A percentile compares a stretch with the other conserved stretches of the same genome.
These are phyloP conservation scores for Xylariales sp. DNA, from an alignment of 2,329 filamentous ascomycete genomes.

Conservation along the genomic window DNA sequence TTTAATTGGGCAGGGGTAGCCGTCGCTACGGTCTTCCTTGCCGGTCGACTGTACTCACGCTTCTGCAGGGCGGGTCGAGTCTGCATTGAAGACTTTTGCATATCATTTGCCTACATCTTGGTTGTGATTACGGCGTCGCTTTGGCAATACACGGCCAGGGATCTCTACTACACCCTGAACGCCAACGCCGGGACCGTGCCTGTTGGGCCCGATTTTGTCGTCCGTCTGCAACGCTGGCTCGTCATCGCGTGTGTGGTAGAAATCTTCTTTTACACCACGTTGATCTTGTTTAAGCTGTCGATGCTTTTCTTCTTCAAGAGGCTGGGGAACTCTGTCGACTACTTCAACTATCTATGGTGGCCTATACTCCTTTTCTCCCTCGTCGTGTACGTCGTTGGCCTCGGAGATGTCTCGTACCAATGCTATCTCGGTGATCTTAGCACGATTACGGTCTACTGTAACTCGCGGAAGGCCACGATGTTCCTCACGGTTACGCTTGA, in stretches of 20 bases:
- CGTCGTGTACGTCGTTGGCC: constrained; percentile 4
- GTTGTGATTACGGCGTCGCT: background rate
- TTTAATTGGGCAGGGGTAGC: background rate
- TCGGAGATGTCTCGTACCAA: constrained; percentile 1
- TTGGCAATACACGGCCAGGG: constrained; percentile 4
- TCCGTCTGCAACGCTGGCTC: background rate
- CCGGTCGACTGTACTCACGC: background rate
- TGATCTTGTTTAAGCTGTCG: constrained; percentile 23
- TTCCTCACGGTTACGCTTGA: background rate
- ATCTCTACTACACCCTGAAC: constrained; percentile 6
- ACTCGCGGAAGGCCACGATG: background rate
- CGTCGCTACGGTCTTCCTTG: background rate
- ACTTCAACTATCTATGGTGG: constrained; percentile 25
- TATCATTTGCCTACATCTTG: background rate
- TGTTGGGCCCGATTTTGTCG: background rate
- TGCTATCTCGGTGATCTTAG: background rate
- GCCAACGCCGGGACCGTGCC: background rate
- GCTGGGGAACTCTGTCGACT: constrained; percentile 19
- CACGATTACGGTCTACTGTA: constrained; percentile 1
- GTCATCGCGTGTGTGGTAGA: background rate
- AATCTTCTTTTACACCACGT: constrained; percentile 24
- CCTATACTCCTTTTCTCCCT: constrained; percentile 16
- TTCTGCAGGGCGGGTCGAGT: background rate
- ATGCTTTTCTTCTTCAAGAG: constrained; percentile 31
- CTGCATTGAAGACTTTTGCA: background rate